Conservation (phyloP, 495 filamentous ascomycete genomes). For the Clohesyomyces aquaticus region DNA sequence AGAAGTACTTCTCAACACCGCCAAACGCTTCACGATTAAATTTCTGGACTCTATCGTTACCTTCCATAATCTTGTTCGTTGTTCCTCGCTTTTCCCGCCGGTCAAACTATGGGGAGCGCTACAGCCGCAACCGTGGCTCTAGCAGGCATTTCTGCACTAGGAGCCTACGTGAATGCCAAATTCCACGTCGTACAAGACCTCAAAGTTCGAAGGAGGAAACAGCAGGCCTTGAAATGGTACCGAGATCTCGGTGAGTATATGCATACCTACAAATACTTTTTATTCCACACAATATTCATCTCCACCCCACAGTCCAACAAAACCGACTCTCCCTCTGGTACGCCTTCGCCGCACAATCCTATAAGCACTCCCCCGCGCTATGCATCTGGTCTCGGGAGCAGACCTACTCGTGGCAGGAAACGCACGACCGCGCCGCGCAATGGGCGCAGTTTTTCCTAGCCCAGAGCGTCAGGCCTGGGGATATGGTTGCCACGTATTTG, state of each 20-base stretch:
- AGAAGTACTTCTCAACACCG: background rate
- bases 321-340: constrained; percentile 68
- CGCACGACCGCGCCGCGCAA: constrained; percentile 58
- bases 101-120: background rate
- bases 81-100: background rate
- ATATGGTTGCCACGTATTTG: constrained; percentile 71
- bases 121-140: constrained; percentile 46
- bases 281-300: background rate
- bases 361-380: constrained; percentile 49
- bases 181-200: constrained; percentile 66
- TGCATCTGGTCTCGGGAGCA: constrained; percentile 69
- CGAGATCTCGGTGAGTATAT: constrained; percentile 44
- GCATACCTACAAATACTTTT: constrained; percentile 6
- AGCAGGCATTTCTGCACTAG: constrained; percentile 53
- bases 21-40: background rate
- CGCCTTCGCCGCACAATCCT: constrained; percentile 59
- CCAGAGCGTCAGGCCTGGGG: constrained; percentile 62
- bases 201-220: constrained; percentile 42
- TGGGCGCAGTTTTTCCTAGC: constrained; percentile 67
- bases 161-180: constrained; percentile 71
- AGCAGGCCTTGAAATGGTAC: constrained; percentile 46
- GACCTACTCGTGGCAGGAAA: constrained; percentile 64
- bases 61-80: background rate
- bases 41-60: background rate
- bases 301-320: constrained; percentile 47